A percentile compares a stretch with the other conserved stretches of the same genome.
phyloP scores from a whole-genome alignment of 1,284 basidiomycete genomes.

The Rhodotorula glutinis region DNA sequence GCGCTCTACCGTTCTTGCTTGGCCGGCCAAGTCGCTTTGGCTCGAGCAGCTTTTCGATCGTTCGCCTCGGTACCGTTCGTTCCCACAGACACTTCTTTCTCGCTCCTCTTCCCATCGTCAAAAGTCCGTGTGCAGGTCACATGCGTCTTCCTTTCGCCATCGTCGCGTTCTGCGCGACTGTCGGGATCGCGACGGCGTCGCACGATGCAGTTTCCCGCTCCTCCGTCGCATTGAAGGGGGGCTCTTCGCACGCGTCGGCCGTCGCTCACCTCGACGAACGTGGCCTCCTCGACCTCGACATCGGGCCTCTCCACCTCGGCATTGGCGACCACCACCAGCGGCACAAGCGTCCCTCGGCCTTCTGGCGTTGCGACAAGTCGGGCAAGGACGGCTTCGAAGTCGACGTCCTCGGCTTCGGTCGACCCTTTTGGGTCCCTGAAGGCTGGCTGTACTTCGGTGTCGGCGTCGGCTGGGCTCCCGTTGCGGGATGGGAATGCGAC shows the following conservation, averaged over 20 bases:
- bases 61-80: background rate
- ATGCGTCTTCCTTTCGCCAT: constrained; percentile 6
- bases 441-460: constrained; percentile 21
- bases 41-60: too few species aligned
- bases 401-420: constrained; percentile 10
- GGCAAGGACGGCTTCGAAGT: constrained; percentile 17
- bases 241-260: background rate
- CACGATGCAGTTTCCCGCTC: too few species aligned
- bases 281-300: constrained; percentile 1
- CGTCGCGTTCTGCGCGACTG: background rate
- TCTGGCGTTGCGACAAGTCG: constrained; percentile 7
- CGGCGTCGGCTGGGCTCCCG: constrained; percentile 12
- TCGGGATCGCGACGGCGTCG: too few species aligned
- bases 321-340: background rate
- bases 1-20: background rate
- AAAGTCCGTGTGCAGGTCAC: too few species aligned
- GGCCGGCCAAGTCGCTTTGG: too few species aligned
- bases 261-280: background rate
- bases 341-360: background rate
- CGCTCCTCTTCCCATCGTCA: background rate
- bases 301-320: background rate
- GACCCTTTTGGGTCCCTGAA: constrained; percentile 6
- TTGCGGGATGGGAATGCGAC: constrained; percentile 1
- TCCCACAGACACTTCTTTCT: background rate
- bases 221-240: background rate